Evolutionary conservation across 139 green algal genomes (phyloP).

Genomic region (Tetraselmis chui): DNA sequence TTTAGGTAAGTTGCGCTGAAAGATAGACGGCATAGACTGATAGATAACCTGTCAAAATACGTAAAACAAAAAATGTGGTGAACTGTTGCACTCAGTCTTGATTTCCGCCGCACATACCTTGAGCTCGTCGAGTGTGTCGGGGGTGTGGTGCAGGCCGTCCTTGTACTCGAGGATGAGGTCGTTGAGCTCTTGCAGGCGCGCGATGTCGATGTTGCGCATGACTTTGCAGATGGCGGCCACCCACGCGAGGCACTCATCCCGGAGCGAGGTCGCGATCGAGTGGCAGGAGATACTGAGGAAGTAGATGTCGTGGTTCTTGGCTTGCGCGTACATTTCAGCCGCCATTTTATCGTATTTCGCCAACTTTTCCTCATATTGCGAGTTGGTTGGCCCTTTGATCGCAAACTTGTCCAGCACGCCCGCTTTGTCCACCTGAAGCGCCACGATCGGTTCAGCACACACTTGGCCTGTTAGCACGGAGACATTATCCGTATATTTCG

Average conservation of each 20-base stretch:
- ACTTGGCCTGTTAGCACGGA: no score
- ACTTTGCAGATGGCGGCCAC: slow-evolving; percentile 46
- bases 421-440: slow-evolving; percentile 63
- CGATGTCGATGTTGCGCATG: slow-evolving; percentile 63
- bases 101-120: no score
- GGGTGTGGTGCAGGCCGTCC: slow-evolving; percentile 19
- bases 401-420: slow-evolving; percentile 77
- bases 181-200: slow-evolving; percentile 25
- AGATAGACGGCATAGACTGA: no score
- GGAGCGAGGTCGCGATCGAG: slow-evolving; percentile 49
- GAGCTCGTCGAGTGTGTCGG: slow-evolving; percentile 61
- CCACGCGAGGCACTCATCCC: slow-evolving; percentile 67
- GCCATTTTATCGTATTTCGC: slow-evolving; percentile 61
- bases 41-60: no score
- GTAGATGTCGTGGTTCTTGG: slow-evolving; percentile 52
- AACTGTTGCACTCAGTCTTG: no score
- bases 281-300: slow-evolving; percentile 61
- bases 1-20: no score
- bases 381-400: slow-evolving; percentile 35
- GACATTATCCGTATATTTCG: no score
- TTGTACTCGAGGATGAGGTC: slow-evolving; percentile 30
- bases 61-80: no score
- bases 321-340: slow-evolving; percentile 20
- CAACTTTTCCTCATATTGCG: slow-evolving; percentile 71
- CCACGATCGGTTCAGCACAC: no score